Percentiles rank a stretch among this genome's conserved stretches.
These are phyloP conservation scores for Williopsis jadinii DNA, from an alignment of 1,139 yeast species.

Conservation along the genomic window DNA sequence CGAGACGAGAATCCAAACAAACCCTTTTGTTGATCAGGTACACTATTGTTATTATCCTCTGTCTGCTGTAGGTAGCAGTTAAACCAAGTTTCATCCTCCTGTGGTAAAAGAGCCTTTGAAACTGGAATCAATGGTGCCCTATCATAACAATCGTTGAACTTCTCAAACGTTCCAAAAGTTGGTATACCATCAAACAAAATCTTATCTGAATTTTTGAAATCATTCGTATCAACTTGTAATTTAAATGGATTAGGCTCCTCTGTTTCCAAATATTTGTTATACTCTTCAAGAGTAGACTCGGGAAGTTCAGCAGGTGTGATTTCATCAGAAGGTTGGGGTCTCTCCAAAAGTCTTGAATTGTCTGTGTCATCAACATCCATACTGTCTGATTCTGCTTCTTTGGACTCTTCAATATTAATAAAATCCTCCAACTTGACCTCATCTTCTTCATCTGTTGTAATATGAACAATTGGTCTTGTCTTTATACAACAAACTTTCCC, in stretches of 20 bases:
- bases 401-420: background rate
- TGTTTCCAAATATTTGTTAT: slow-evolving; percentile 8
- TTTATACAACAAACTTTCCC: slow-evolving; percentile 67
- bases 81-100: slow-evolving; percentile 58
- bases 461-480: slow-evolving; percentile 28
- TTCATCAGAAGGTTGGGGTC: slow-evolving; percentile 28
- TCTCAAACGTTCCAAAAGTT: slow-evolving; percentile 37
- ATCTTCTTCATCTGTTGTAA: slow-evolving; percentile 3
- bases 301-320: slow-evolving; percentile 26
- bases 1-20: slow-evolving; percentile 53
- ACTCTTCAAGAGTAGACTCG: slow-evolving; percentile 23
- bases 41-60: slow-evolving; percentile 31
- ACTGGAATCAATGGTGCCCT: slow-evolving; percentile 40
- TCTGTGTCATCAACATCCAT: slow-evolving; percentile 23
- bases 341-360: slow-evolving; percentile 23
- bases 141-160: slow-evolving; percentile 20
- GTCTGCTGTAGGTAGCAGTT: slow-evolving; percentile 51
- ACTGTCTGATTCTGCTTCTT: background rate
- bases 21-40: slow-evolving; percentile 43
- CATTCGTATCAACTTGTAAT: slow-evolving; percentile 42
- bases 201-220: slow-evolving; percentile 47
- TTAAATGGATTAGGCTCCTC: slow-evolving; percentile 43
- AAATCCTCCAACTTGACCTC: slow-evolving; percentile 1
- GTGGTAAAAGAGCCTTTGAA: slow-evolving; percentile 56
- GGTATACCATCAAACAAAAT: slow-evolving; percentile 51